Evolutionary conservation across 495 filamentous ascomycete genomes (phyloP).

Genomic region (Penicillium salamii): DNA sequence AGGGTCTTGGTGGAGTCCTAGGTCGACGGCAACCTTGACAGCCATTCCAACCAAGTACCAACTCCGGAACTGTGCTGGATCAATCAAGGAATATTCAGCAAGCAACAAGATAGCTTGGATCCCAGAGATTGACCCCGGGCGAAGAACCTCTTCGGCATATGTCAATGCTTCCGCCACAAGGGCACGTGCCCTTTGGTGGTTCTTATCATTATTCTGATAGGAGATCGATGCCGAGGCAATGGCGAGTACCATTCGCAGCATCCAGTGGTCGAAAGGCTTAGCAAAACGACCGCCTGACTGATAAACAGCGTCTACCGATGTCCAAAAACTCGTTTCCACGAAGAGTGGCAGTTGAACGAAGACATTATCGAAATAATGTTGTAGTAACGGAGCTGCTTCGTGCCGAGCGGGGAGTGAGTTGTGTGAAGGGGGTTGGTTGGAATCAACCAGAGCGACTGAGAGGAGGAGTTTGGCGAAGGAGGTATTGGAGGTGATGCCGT

Average conservation of each 20-base stretch:
- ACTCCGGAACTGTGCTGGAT: slow-evolving; percentile 83
- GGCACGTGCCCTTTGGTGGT: slow-evolving; percentile 60
- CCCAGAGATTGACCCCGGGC: slow-evolving; percentile 74
- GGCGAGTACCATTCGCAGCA: slow-evolving; percentile 83
- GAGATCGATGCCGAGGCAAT: slow-evolving; percentile 73
- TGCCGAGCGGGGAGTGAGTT: slow-evolving; percentile 64
- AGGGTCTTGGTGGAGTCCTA: slow-evolving; percentile 87
- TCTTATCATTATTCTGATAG: slow-evolving; percentile 58
- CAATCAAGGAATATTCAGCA: slow-evolving; percentile 81
- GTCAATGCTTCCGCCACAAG: slow-evolving; percentile 69
- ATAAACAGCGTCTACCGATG: slow-evolving; percentile 77
- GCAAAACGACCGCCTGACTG: slow-evolving; percentile 57
- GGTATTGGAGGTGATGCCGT: slow-evolving; percentile 78
- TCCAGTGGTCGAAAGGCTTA: slow-evolving; percentile 75
- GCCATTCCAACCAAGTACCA: slow-evolving; percentile 91
- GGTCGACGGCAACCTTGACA: slow-evolving; percentile 76
- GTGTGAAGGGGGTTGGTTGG: slow-evolving; percentile 53
- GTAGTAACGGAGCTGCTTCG: slow-evolving; percentile 61
- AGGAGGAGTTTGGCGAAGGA: slow-evolving; percentile 83
- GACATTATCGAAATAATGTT: slow-evolving; percentile 80
- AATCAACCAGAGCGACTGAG: slow-evolving; percentile 65
- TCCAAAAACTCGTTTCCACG: slow-evolving; percentile 68
- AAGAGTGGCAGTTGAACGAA: slow-evolving; percentile 79
- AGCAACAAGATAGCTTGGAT: slow-evolving; percentile 84
- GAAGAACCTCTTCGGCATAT: slow-evolving; percentile 74